Evolutionary conservation across 2,329 filamentous ascomycete genomes (phyloP).

Genomic region (Fulvia fulva): DNA sequence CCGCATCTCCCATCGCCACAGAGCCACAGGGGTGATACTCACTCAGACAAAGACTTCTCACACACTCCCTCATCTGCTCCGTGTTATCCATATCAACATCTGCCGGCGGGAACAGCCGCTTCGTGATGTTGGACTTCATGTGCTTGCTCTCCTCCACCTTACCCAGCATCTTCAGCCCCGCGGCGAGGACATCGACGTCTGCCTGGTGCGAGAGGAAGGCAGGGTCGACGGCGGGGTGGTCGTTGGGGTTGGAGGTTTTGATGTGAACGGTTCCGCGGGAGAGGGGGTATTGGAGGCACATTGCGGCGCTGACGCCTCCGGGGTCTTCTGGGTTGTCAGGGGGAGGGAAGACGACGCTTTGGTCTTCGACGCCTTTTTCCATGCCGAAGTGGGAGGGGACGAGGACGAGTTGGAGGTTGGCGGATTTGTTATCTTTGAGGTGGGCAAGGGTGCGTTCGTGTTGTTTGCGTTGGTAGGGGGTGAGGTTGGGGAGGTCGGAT

Average conservation of each 20-base stretch:
- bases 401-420: slow-evolving; percentile 37
- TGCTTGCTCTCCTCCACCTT: slow-evolving; percentile 41
- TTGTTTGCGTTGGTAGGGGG: slow-evolving; percentile 35
- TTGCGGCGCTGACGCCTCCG: slow-evolving; percentile 25
- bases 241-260: slow-evolving; percentile 24
- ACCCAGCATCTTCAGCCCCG: slow-evolving; percentile 37
- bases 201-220: slow-evolving; percentile 41
- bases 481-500: slow-evolving; percentile 24
- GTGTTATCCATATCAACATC: slow-evolving; percentile 24
- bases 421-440: slow-evolving; percentile 35
- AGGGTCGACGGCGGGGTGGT: slow-evolving; percentile 26
- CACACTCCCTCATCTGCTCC: slow-evolving; percentile 25
- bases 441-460: slow-evolving; percentile 34
- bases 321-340: slow-evolving; percentile 18
- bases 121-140: slow-evolving; percentile 40
- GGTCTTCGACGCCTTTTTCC: slow-evolving; percentile 28
- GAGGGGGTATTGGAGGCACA: slow-evolving; percentile 32
- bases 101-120: slow-evolving; percentile 32
- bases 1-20: slow-evolving; percentile 42
- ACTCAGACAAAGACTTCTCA: slow-evolving; percentile 24
- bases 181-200: slow-evolving; percentile 41
- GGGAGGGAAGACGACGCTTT: slow-evolving; percentile 27
- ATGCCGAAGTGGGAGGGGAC: slow-evolving; percentile 32
- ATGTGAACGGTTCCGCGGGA: slow-evolving; percentile 33
- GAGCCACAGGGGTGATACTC: slow-evolving; percentile 40